Base-by-base conservation (phyloP, 75 land plant species). In the Sequoiadendron giganteum region DNA sequence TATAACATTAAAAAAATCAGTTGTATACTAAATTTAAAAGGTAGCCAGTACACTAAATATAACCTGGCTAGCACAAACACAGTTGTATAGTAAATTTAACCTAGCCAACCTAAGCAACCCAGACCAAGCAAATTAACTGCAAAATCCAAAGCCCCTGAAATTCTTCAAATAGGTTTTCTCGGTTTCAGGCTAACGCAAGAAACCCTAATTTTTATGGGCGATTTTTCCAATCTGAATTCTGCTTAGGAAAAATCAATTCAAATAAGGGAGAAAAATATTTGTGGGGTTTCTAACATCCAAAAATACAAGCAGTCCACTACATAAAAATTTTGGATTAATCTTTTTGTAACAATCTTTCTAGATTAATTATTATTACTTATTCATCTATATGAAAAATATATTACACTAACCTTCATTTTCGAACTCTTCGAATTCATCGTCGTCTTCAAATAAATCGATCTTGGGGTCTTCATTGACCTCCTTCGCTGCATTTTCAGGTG, bases 381-480 rank as follows among this genome's bases (percentile, higher is more conserved):
- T 65, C 70, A 21, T 65, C 30, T 65, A 65, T 28, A 21, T 28
- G 28, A 5, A 65, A 0, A 28, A 6, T 4, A 65, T 65, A 5
- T 21, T 3, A 85, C 79, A 42, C 54, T 45, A 54, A 92, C 93
- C 93, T 92, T 90, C 92, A 86, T 88, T 90, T 87, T 93, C 93
- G 68, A 93, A 93, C 89, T 93, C 94, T 83, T 93, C 94, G 73
- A 93, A 93, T 85, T 93, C 94, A 45, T 93, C 94, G 38, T 93
- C 94, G 87, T 93, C 94, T 54, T 93, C 94, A 43, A 93, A 93
- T 25, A 93, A 89, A 87, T 93, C 94, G 70, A 93, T 84, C 92
- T 93, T 93, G 8, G 90, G 86, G 45, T 93, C 94, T 49, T 92
- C 93, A 15, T 86, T 86, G 10, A 85, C 75, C 49, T 86, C 93